phyloP scores from a whole-genome alignment of 2,329 filamentous ascomycete genomes.

The Penicillium thymicola region DNA sequence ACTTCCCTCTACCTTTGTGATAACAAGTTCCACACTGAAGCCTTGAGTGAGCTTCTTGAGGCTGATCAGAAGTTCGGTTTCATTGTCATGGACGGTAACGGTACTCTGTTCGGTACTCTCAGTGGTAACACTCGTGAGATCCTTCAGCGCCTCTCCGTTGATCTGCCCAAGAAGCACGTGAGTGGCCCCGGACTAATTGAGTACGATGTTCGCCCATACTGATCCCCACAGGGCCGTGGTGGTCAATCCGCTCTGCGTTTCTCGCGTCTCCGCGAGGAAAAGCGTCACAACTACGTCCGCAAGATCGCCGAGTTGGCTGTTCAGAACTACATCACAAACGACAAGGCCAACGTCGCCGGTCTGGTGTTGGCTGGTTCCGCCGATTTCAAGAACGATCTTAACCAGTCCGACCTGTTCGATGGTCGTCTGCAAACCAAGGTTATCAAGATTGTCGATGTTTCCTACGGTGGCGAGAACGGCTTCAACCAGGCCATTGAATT shows the following conservation, averaged over 20 bases:
- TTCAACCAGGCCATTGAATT: slow-evolving; percentile 99
- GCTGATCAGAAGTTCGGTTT: slow-evolving; percentile 99
- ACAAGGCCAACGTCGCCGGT: slow-evolving; percentile 97
- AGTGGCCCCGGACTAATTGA: slow-evolving; percentile 5
- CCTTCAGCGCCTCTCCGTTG: slow-evolving; percentile 96
- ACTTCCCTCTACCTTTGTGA: slow-evolving; percentile 98
- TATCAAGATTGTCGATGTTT: slow-evolving; percentile 99
- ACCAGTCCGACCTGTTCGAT: slow-evolving; percentile 97
- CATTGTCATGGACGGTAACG: slow-evolving; percentile 99
- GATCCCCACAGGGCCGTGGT: slow-evolving; percentile 69
- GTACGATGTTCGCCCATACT: background rate
- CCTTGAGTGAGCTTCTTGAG: slow-evolving; percentile 92
- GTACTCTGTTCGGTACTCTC: slow-evolving; percentile 91
- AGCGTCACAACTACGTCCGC: slow-evolving; percentile 99
- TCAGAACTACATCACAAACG: slow-evolving; percentile 97
- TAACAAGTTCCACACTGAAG: slow-evolving; percentile 99
- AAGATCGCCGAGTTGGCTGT: slow-evolving; percentile 98
- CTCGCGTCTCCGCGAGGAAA: slow-evolving; percentile 97
- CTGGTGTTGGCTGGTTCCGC: slow-evolving; percentile 94
- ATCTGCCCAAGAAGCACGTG: slow-evolving; percentile 95
- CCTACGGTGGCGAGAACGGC: slow-evolving; percentile 97
- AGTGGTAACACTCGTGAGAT: slow-evolving; percentile 97
- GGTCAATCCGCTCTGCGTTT: slow-evolving; percentile 99
- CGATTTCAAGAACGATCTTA: slow-evolving; percentile 99
- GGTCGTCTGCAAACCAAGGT: slow-evolving; percentile 87